Evolutionary conservation across 805 yeast genomes (phyloP).

Genomic region (Ogataea neopini): DNA sequence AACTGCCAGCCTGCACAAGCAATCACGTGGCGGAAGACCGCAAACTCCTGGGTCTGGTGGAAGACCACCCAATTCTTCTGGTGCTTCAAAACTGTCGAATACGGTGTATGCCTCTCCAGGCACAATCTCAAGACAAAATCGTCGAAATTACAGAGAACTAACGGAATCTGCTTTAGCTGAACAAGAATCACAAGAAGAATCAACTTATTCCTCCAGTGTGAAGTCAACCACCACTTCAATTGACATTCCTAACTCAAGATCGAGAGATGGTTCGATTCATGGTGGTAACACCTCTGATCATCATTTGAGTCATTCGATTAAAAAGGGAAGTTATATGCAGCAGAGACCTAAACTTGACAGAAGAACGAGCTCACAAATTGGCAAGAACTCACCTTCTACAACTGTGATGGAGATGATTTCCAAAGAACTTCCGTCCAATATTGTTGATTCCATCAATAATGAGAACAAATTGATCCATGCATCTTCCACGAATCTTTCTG

Average conservation of each 20-base stretch:
- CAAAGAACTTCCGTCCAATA: constrained; percentile 31
- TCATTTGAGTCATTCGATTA: constrained; percentile 4
- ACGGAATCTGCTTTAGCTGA: not conserved
- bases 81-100: constrained; percentile 3
- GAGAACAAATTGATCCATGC: constrained; percentile 30
- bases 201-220: constrained; percentile 28
- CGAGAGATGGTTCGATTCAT: constrained; percentile 8
- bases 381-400: constrained; percentile 15
- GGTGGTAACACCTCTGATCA: constrained; percentile 5
- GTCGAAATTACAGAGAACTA: not conserved
- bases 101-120: not conserved
- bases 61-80: constrained; percentile 1
- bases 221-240: constrained; percentile 25
- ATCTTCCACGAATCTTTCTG: constrained; percentile 13
- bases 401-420: constrained; percentile 25
- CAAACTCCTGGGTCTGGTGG: no score
- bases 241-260: constrained; percentile 30
- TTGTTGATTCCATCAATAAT: constrained; percentile 32
- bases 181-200: constrained; percentile 1
- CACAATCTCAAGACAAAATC: not conserved
- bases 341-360: constrained; percentile 13
- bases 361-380: constrained; percentile 10
- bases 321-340: constrained; percentile 4
- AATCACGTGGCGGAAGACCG: constrained; percentile 11
- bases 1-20: constrained; percentile 38